A percentile compares a stretch with the other conserved stretches of the same genome.
Conservation (phyloP, 352 stramenopile genomes). For the Pelagophyceae sp. region DNA sequence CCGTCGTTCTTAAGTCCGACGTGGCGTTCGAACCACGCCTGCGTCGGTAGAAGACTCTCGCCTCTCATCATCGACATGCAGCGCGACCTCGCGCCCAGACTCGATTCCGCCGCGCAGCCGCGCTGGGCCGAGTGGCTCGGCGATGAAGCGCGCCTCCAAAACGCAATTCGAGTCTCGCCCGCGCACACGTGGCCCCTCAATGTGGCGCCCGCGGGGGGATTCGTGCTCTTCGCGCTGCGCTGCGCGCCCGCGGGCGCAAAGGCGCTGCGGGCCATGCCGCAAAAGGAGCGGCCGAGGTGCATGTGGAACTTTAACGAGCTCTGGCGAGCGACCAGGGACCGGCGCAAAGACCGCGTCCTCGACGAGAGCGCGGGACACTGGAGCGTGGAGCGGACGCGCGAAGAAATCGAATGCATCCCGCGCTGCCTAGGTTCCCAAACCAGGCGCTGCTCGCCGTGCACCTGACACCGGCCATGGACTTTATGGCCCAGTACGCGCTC, state of each 20-base stretch:
- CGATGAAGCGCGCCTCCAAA: neutral
- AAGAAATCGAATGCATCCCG: too few species aligned
- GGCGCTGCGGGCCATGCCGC: neutral
- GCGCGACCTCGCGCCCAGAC: neutral
- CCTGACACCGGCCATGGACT: neutral
- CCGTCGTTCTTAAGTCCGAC: neutral
- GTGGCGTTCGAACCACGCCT: neutral
- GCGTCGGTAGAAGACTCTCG: neutral
- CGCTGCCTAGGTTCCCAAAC: neutral
- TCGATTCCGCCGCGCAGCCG: neutral
- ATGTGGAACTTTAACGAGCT: neutral
- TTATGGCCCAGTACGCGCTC: slow-evolving; percentile 19
- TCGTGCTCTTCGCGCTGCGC: neutral
- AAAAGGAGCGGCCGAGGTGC: neutral
- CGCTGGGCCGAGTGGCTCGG: neutral
- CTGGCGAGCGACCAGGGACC: neutral
- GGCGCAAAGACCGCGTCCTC: too few species aligned
- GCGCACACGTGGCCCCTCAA: neutral
- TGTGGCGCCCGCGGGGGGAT: neutral
- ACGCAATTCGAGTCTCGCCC: neutral
- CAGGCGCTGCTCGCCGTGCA: neutral
- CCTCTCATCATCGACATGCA: neutral
- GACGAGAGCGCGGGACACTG: too few species aligned
- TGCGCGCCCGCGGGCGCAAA: neutral
- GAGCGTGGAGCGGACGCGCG: too few species aligned